Evolutionary conservation across 2,329 filamentous ascomycete genomes (phyloP).

Genomic region (Daldinia sp.): DNA sequence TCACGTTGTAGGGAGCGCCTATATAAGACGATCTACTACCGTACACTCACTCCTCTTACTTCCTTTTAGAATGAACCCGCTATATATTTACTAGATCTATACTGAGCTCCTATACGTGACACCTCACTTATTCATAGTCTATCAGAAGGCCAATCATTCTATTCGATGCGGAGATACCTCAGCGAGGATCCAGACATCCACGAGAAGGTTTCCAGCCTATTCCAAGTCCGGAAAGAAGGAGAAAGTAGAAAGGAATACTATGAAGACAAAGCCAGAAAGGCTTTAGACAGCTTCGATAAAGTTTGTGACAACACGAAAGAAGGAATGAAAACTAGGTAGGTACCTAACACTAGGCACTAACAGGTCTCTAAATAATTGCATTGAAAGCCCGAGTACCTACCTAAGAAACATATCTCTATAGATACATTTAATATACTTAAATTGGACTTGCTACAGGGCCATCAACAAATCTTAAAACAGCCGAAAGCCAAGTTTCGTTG

Average conservation of each 20-base stretch:
- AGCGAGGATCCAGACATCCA: neutral
- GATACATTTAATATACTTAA: neutral
- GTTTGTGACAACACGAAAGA: neutral
- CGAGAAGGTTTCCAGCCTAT: neutral
- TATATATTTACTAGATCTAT: neutral
- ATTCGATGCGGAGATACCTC: neutral
- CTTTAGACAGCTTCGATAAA: neutral
- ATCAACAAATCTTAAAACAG: conserved; percentile 26
- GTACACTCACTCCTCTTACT: neutral
- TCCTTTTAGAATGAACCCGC: neutral
- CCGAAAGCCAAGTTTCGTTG: conserved; percentile 34
- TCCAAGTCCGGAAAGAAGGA: neutral
- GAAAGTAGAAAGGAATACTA: neutral
- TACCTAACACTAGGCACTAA: no score
- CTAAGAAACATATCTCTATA: no score
- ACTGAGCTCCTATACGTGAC: no score
- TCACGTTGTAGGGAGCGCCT: neutral
- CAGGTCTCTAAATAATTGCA: no score
- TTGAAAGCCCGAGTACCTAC: no score
- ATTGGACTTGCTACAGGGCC: conserved; percentile 3
- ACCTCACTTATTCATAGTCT: neutral
- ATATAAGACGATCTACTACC: no score
- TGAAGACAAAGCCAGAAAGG: neutral
- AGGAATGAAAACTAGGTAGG: neutral
- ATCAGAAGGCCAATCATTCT: neutral